A percentile compares a stretch with the other conserved stretches of the same genome.
phyloP scores from a whole-genome alignment of 1,284 basidiomycete species.

The Pseudozyma tsukubaensis region DNA sequence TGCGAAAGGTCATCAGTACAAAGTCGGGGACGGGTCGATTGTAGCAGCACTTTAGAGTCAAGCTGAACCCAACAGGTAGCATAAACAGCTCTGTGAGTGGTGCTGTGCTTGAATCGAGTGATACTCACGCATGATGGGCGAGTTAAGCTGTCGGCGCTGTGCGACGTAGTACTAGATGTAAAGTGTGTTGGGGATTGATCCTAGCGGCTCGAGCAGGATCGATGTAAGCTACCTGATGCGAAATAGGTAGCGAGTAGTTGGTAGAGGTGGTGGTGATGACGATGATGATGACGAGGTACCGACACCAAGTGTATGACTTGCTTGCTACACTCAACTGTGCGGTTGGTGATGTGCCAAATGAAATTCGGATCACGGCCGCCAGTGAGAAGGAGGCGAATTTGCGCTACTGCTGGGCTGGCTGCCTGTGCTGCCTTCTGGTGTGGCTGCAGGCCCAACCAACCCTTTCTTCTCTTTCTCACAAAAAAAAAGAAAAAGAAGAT shows the following conservation, averaged over 20 bases:
- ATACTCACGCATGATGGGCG: conserved; percentile 44
- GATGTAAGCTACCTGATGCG: conserved; percentile 10
- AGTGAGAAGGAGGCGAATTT: conserved; percentile 1
- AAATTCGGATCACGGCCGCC: conserved; percentile 35
- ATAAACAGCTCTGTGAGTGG: not conserved
- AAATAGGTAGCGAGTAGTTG: conserved; percentile 20
- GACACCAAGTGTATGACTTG: not conserved
- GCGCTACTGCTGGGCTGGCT: no score
- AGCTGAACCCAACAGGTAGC: no score
- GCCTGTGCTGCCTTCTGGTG: not conserved
- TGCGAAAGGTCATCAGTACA: not conserved
- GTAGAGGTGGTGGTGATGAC: conserved; percentile 25
- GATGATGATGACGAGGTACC: conserved; percentile 10
- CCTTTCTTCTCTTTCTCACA: not conserved
- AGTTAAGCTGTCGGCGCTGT: conserved; percentile 13
- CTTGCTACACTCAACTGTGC: not conserved
- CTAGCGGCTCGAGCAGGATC: conserved; percentile 17
- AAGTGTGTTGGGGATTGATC: conserved; percentile 2
- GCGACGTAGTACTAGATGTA: conserved; percentile 3
- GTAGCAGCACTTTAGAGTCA: no score
- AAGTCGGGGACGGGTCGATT: no score
- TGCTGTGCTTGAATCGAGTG: not conserved
- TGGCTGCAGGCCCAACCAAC: not conserved
- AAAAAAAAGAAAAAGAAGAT: not conserved
- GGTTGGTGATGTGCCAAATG: conserved; percentile 8